phyloP scores from a whole-genome alignment of 2,329 filamentous ascomycete genomes.

The Clarireedia hainanense region DNA sequence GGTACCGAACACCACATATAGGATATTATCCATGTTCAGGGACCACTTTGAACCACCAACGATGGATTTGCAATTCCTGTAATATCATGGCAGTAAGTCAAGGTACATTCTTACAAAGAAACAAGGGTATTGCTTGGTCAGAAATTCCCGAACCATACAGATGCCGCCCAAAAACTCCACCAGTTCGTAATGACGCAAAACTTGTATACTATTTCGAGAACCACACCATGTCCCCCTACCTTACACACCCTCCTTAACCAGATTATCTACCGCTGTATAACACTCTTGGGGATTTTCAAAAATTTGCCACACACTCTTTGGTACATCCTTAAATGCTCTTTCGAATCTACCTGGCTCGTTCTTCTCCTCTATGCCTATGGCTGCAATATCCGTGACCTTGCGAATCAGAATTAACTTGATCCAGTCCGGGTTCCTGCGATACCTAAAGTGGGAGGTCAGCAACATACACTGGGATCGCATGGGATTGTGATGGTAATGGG shows the following conservation, averaged over 20 bases:
- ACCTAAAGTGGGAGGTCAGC: slow-evolving; percentile 32
- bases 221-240: not conserved
- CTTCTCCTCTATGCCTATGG: slow-evolving; percentile 61
- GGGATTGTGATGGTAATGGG: not conserved
- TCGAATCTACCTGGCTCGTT: slow-evolving; percentile 71
- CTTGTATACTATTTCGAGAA: not conserved
- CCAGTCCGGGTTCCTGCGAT: slow-evolving; percentile 63
- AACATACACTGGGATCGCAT: too few species aligned
- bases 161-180: not conserved
- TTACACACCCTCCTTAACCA: not conserved
- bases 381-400: slow-evolving; percentile 68
- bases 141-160: not conserved
- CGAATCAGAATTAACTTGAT: slow-evolving; percentile 78
- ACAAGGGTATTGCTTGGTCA: not conserved
- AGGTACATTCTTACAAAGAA: not conserved
- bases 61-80: not conserved
- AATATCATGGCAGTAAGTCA: too few species aligned
- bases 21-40: not conserved
- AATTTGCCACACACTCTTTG: slow-evolving; percentile 66
- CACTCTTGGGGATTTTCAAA: slow-evolving; percentile 73
- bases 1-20: not conserved
- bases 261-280: slow-evolving; percentile 32
- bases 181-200: not conserved
- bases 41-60: slow-evolving; percentile 1
- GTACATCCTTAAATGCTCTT: slow-evolving; percentile 70